Evolutionary conservation across 208 protist genomes (phyloP), one percentile per base, ranked within the genome.

Genomic region (Tritrichomonas musculus): DNA sequence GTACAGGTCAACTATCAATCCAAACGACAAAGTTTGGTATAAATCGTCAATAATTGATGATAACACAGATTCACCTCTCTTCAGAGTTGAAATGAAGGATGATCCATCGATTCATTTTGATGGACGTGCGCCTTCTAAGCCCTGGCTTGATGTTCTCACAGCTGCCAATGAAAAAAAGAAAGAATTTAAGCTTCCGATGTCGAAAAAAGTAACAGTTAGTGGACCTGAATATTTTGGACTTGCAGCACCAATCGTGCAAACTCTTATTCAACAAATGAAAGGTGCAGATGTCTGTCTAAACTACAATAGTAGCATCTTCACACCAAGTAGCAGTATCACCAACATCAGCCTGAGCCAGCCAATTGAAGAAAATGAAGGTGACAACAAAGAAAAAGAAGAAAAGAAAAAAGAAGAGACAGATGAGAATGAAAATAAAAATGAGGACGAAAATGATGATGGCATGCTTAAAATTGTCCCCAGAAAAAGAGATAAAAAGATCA

Each of bases 161-260:
- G 47, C 33, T 27, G 39, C 57, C 4, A 36, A 88, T 27, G 47
- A 49, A 22, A 88, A 88, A 49, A 53, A 49, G 14, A 44, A 53
- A 2, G 47, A 49, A 22, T 57, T 88, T 9, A 39, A 17, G n/a
- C 3, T 17, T n/a, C 22, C 11, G 30, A n/a, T 8, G 5, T 36
- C 9, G 33, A 25, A 57, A n/a, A 44, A 25, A 39, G 41, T 88
- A 0, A 55, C 47, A 33, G 47, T 88, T 88, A 57, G 47, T 20
- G 77, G 77, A 33, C 77, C 77, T 41, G 77, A 88, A 88, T 53
- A 49, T 88, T 88, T 57, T 20, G 77, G 77, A 11, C 30, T 88
- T 53, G 47, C 77, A 33, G 41, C 77, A 55, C 77, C 77, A 39
- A 53, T 47, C 20, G 77, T 57, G 3, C 1, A 44, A 13, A 33